Base-by-base conservation (phyloP, 2,329 filamentous ascomycete species). In the Talaromyces sp. region DNA sequence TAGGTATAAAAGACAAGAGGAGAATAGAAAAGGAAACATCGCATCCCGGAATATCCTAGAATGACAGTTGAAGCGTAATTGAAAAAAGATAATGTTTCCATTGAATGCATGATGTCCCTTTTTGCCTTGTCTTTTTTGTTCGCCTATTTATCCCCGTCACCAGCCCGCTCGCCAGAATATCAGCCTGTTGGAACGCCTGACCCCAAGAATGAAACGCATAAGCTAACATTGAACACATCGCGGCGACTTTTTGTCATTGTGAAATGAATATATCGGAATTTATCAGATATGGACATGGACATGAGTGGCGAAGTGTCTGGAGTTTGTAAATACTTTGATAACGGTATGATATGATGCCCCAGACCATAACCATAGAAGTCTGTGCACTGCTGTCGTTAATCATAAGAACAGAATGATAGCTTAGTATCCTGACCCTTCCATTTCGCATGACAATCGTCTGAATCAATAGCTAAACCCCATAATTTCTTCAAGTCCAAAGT, bases 401-500 rank as follows among this genome's bases (percentile, higher is more conserved):
- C 25, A 7, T 28, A 28, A 28, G 3, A 28, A 28, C 25, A 28
- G 7, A 4, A 7, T 7, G 25, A 28, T 28, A 7, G 3, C 7
- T 28, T 7, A 28, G 25, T 17, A 31, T 19, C n/a, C 9, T n/a
- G 4, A 9, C n/a, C 21, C 25, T 33, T 33, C 8, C 3, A 31
- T 43, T 2, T 31, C 15, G 15, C 6, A 8, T 10, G 13, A 3
- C 10, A n/a, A 35, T 54, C 11, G 25, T 36, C 31, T 36, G 9
- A 5, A 15, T 40, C 13, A 3, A 17, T 19, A 37, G n/a, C 17
- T 2, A 7, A 3, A 19, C 2, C 39, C 11, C 2, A 11, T 45
- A 19, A 8, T 37, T 33, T 11, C 11, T 5, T 69, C 67, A 75
- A 41, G 67, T 71, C 73, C 65, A 70, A 28, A 70, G 63, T 61